Evolutionary conservation across 1,139 yeast genomes (phyloP).

Genomic region (Suhomyces choctaworum): DNA sequence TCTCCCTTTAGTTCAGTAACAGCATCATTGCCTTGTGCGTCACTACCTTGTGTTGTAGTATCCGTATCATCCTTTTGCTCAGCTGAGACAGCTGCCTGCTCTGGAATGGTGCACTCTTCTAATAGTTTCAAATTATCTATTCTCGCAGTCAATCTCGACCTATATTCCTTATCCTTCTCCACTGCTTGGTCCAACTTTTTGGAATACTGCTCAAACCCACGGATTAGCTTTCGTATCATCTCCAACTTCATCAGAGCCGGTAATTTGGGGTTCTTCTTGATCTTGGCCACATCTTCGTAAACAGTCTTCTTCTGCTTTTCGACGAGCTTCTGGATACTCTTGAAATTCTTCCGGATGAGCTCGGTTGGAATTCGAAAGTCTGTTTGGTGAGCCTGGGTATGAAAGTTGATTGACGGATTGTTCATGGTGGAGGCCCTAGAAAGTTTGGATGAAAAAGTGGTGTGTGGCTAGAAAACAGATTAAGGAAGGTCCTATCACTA

Average conservation of each 20-base stretch:
- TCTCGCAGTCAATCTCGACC: conserved; percentile 49
- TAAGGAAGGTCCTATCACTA: too few species aligned
- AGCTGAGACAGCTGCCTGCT: conserved; percentile 3
- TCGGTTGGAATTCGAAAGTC: conserved; percentile 65
- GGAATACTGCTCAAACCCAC: conserved; percentile 48
- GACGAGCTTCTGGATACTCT: conserved; percentile 53
- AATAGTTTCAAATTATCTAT: conserved; percentile 42
- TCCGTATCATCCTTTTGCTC: not conserved
- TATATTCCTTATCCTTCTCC: conserved; percentile 50
- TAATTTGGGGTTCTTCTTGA: conserved; percentile 30
- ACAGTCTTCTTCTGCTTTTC: conserved; percentile 52
- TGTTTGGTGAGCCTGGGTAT: conserved; percentile 46
- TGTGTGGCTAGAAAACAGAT: too few species aligned
- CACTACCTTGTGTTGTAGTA: not conserved
- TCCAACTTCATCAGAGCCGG: conserved; percentile 30
- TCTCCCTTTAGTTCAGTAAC: not conserved
- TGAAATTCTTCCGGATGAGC: conserved; percentile 58
- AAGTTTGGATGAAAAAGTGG: too few species aligned
- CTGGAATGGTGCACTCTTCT: conserved; percentile 19
- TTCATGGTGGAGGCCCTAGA: conserved; percentile 28
- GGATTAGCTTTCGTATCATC: conserved; percentile 40
- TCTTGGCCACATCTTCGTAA: conserved; percentile 37
- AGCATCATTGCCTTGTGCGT: not conserved
- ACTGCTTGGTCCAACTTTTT: conserved; percentile 42
- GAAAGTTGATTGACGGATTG: conserved; percentile 44